Percentiles rank a stretch among this genome's conserved stretches.
Evolutionary conservation across 129 eudicot genomes (phyloP).

Genomic region (Tagetes erecta): DNA sequence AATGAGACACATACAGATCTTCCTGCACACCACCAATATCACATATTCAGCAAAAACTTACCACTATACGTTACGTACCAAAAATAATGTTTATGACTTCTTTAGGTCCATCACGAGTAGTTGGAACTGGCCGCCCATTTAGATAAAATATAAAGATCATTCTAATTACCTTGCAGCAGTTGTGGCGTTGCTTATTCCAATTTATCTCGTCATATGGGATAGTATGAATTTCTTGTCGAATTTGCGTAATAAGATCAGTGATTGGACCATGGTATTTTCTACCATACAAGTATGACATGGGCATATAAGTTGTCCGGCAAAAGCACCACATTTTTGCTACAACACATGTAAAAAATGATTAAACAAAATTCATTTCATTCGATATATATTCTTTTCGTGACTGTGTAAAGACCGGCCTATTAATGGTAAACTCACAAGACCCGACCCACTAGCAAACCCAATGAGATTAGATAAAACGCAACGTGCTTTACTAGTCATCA

Average conservation of each 20-base stretch:
- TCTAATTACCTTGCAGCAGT: slow-evolving; percentile 55
- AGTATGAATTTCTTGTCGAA: slow-evolving; percentile 60
- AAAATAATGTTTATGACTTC: not conserved
- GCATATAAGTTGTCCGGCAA: slow-evolving; percentile 69
- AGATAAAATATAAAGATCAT: not conserved
- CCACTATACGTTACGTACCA: not conserved
- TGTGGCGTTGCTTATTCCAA: slow-evolving; percentile 72
- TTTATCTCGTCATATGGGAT: slow-evolving; percentile 50
- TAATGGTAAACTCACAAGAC: too few species aligned
- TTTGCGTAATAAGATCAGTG: slow-evolving; percentile 52
- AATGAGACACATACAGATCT: slow-evolving; percentile 64
- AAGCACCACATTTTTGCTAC: slow-evolving; percentile 74
- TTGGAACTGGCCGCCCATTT: too few species aligned
- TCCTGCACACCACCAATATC: slow-evolving; percentile 38
- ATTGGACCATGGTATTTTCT: slow-evolving; percentile 58
- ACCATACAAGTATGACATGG: slow-evolving; percentile 71
- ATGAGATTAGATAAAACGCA: too few species aligned
- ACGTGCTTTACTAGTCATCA: too few species aligned
- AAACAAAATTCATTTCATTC: not conserved
- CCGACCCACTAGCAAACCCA: too few species aligned
- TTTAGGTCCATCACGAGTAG: too few species aligned
- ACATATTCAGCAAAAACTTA: not conserved
- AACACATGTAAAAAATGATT: not conserved
- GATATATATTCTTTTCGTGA: too few species aligned
- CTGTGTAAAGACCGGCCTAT: too few species aligned